Percentiles rank a stretch among this genome's conserved stretches.
phyloP scores from a whole-genome alignment of 108 stramenopile species.

The Cyclostephanos tholiformis region DNA sequence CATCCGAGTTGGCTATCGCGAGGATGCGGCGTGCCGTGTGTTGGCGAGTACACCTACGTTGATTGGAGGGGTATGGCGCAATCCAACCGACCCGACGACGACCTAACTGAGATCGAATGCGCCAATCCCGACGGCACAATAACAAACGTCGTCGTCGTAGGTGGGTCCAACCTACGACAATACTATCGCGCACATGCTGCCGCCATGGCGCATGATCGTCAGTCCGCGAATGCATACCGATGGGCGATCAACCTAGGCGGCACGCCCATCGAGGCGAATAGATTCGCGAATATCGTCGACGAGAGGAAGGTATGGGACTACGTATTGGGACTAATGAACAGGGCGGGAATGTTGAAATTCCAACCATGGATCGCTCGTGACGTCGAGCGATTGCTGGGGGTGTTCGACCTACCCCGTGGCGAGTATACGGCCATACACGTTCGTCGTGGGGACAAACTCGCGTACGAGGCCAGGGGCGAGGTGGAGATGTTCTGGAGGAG shows the following conservation, averaged over 20 bases:
- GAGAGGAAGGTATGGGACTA: conserved; percentile 14
- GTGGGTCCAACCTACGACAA: conserved; percentile 8
- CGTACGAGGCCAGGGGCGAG: conserved; percentile 15
- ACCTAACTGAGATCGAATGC: conserved; percentile 1
- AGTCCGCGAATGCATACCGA: background rate
- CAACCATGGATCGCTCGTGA: conserved; percentile 42
- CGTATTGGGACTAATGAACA: conserved; percentile 23
- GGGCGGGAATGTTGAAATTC: conserved; percentile 24
- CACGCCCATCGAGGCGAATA: conserved; percentile 6
- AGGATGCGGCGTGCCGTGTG: conserved; percentile 41
- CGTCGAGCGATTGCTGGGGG: conserved; percentile 18
- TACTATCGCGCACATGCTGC: conserved; percentile 3
- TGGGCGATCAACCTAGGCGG: conserved; percentile 32
- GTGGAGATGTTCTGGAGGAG: conserved; percentile 41
- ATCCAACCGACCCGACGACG: background rate
- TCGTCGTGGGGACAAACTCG: conserved; percentile 52
- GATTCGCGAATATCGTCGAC: conserved; percentile 3
- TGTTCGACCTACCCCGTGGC: conserved; percentile 15
- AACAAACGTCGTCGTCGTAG: conserved; percentile 15
- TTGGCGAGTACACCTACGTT: conserved; percentile 10
- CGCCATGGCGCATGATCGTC: background rate
- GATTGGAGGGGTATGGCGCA: conserved; percentile 20
- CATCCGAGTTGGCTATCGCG: conserved; percentile 36
- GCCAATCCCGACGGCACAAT: conserved; percentile 14
- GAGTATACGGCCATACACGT: conserved; percentile 41